Evolutionary conservation across 139 green algal genomes (phyloP).

Genomic region (Tetraselmis striata): DNA sequence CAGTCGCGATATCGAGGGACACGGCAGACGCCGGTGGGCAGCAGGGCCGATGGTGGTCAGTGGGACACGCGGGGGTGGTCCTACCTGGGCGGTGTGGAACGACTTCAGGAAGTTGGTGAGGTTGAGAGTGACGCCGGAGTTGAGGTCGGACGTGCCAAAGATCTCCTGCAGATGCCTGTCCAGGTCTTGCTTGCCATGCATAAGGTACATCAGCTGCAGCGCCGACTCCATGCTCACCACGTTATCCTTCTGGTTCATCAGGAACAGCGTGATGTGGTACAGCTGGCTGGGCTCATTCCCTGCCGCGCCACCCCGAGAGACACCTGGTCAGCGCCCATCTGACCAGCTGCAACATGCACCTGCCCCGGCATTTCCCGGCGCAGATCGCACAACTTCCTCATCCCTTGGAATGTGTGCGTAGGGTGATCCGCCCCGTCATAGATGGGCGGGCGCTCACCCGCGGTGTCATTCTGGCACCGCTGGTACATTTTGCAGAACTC

Average conservation of each 20-base stretch:
- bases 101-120: slow-evolving; percentile 84
- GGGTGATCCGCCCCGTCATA: background rate
- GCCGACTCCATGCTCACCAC: slow-evolving; percentile 66
- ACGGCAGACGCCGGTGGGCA: too few species aligned
- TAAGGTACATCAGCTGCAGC: slow-evolving; percentile 90
- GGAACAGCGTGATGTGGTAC: slow-evolving; percentile 91
- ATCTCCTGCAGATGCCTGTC: slow-evolving; percentile 82
- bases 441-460: slow-evolving; percentile 17
- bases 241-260: slow-evolving; percentile 86
- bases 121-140: slow-evolving; percentile 76
- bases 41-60: too few species aligned
- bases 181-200: slow-evolving; percentile 63
- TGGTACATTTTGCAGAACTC: slow-evolving; percentile 90
- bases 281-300: slow-evolving; percentile 83
- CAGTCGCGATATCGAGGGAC: too few species aligned
- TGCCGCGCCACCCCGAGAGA: slow-evolving; percentile 14
- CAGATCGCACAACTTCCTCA: slow-evolving; percentile 29
- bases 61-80: too few species aligned
- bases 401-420: slow-evolving; percentile 9
- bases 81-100: slow-evolving; percentile 60
- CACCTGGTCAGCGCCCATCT: too few species aligned
- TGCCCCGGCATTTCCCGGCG: background rate
- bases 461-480: slow-evolving; percentile 67
- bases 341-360: background rate
- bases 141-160: slow-evolving; percentile 85